Conservation (phyloP, 306 rosid genomes). For the Trifolium repens region DNA sequence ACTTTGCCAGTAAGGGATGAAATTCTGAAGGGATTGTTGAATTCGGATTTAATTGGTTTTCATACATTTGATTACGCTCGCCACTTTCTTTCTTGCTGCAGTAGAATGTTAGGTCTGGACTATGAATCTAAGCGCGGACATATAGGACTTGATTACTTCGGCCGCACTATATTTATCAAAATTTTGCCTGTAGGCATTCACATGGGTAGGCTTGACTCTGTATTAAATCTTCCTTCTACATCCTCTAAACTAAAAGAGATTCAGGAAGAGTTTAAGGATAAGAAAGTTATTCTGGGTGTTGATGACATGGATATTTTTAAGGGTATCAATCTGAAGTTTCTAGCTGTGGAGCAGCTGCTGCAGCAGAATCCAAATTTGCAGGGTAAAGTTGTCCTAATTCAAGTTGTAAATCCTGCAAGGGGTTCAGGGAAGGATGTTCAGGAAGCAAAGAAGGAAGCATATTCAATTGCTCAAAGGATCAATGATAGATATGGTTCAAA, state of each 20-base stretch:
- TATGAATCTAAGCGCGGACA: conserved; percentile 93
- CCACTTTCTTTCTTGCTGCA: conserved; percentile 92
- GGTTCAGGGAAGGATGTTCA: conserved; percentile 83
- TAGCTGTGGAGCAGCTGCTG: conserved; percentile 80
- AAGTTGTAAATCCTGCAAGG: conserved; percentile 89
- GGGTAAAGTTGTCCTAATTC: conserved; percentile 73
- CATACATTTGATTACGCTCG: conserved; percentile 93
- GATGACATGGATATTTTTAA: conserved; percentile 93
- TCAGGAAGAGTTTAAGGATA: conserved; percentile 66
- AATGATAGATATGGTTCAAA: conserved; percentile 63
- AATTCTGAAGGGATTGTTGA: conserved; percentile 75
- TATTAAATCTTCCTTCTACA: conserved; percentile 65
- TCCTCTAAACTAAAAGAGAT: conserved; percentile 67
- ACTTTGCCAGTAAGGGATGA: conserved; percentile 84
- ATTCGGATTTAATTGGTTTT: conserved; percentile 83
- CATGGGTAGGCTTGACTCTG: conserved; percentile 83
- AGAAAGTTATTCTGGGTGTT: conserved; percentile 64
- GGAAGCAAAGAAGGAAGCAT: conserved; percentile 72
- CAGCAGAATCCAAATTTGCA: conserved; percentile 62
- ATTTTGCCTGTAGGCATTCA: conserved; percentile 91
- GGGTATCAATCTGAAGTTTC: conserved; percentile 80
- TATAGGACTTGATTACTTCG: conserved; percentile 86
- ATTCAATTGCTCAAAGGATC: conserved; percentile 63
- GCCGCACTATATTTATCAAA: conserved; percentile 81
- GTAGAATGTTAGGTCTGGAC: conserved; percentile 91